These are phyloP conservation scores for Sphagnum contortum DNA, from an alignment of 225 moss, liverwort and hornwort genomes.

Conservation along the genomic window DNA sequence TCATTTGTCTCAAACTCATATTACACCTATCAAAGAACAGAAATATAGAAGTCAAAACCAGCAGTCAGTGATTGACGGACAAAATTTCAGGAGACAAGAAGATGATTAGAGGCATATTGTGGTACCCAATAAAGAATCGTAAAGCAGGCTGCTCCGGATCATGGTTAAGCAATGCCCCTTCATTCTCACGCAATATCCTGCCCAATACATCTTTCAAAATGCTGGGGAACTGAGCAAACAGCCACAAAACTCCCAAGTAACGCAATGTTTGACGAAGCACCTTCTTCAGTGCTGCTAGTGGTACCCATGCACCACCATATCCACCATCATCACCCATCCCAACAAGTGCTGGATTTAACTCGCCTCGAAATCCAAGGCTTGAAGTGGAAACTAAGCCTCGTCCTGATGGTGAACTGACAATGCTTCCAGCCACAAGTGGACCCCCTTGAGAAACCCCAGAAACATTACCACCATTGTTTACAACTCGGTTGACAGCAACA, in stretches of 20 bases:
- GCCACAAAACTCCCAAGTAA: slow-evolving; percentile 88
- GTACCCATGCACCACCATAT: slow-evolving; percentile 99
- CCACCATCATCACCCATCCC: slow-evolving; percentile 96
- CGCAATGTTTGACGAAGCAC: slow-evolving; percentile 77
- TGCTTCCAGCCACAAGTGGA: slow-evolving; percentile 17
- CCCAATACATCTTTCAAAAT: slow-evolving; percentile 81
- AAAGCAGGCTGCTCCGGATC: slow-evolving; percentile 93
- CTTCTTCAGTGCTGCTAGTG: slow-evolving; percentile 87
- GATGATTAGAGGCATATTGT: neutral
- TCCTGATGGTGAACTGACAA: slow-evolving; percentile 4
- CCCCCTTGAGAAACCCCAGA: slow-evolving; percentile 16
- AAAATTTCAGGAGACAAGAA: neutral
- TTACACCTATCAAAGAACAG: too few relatives aligned
- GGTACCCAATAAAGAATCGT: slow-evolving; percentile 89
- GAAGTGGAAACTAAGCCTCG: slow-evolving; percentile 19
- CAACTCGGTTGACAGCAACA: slow-evolving; percentile 17
- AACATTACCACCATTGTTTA: slow-evolving; percentile 12
- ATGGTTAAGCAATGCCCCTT: slow-evolving; percentile 79
- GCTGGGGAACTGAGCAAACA: slow-evolving; percentile 89
- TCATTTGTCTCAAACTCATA: too few relatives aligned
- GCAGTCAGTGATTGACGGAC: too few relatives aligned
- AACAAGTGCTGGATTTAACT: slow-evolving; percentile 65
- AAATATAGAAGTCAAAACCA: too few relatives aligned
- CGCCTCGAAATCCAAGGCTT: slow-evolving; percentile 53
- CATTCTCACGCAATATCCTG: slow-evolving; percentile 56